Evolutionary conservation across 257 asterid genomes (phyloP), one percentile per base, ranked within the genome.

Genomic region (Vinca minor): DNA sequence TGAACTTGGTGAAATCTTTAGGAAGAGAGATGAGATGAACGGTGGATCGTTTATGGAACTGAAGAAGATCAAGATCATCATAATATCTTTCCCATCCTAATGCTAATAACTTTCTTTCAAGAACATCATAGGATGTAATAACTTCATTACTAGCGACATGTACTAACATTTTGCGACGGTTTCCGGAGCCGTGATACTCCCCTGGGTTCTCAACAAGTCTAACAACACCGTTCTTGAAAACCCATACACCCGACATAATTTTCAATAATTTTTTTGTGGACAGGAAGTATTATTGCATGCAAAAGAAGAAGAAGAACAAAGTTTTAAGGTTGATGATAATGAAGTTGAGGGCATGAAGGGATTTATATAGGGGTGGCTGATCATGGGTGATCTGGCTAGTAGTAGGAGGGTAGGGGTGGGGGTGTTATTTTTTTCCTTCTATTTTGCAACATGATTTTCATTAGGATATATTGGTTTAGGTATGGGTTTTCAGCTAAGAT

Each of bases 11-110:
- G 76, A 80, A 80, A 12, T 80, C 82, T 54, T 53, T 80, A 0
- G 85, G 85, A 26, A 80, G 85, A 48, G 85, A 80, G 38, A 80
- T 80, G 41, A 80, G 85, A 62, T 80, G 77, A n/a, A 77, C 72
- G 0, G 85, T 74, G 21, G 82, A 80, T 61, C 85, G 64, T 63
- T 80, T 80, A 26, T 80, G 85, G 71, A 65, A 80, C 42, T 80
- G 85, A 42, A 76, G 78, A 39, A 80, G 79, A 13, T 74, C 82
- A 5, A 82, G 85, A 35, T 80, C 85, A 32, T 80, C 82, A 48
- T 80, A 74, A 25, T 80, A 80, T 39, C 85, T 77, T 68, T 80
- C 85, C 85, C 85, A 80, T 13, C 85, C 85, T 9, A 80, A 73
- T 1, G 72, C 59, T 3, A 36, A 12, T 28, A 80, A 59, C 65